Base-by-base conservation (phyloP, 495 filamentous ascomycete species). In the Cercophora newfieldiana region DNA sequence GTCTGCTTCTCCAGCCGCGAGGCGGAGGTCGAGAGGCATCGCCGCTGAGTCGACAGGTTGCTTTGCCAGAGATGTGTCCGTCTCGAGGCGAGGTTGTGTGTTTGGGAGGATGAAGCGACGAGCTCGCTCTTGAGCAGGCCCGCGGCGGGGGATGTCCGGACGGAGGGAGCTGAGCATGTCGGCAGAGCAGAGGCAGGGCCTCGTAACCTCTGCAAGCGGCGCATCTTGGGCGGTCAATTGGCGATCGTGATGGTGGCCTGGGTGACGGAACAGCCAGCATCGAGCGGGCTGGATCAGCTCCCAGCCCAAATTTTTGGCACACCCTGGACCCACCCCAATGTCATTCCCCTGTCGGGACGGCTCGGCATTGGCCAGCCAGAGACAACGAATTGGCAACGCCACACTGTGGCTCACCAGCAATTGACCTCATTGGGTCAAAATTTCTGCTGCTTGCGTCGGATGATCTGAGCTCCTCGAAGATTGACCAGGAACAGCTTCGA, bases 151-250 rank as follows among this genome's bases (percentile, higher is more conserved):
- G 66, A 53, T 37, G 63, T 60, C 26, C 72, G 72, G 62, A 68
- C 50, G 1, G 66, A 14, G 12, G 64, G 53, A 25, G 71, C 59
- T 50, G 72, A 64, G 58, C 68, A 62, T 58, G 48, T 65, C 18
- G 69, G 66, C 59, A 73, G 64, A 29, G 68, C 61, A n/a, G 71
- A 63, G 25, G 59, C 62, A 14, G 68, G 44, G 64, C 62, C 55
- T 26, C 68, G 66, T 70, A 77, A 57, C 69, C 75, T 72, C 22
- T 66, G 63, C 56, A 77, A 31, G 28, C 71, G 65, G 66, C 75
- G 72, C 75, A 77, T 77, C 16, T 44, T 65, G 50, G 33, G 33
- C 28, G 47, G 33, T 69, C 61, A 67, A 69, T 67, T 55, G 66
- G 60, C 31, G 0, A 29, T 26, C 47, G 19, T 22, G 30, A 12